These are phyloP conservation scores for Aspergillus quadricinctus DNA, from an alignment of 2,329 filamentous ascomycete genomes.

Conservation along the genomic window DNA sequence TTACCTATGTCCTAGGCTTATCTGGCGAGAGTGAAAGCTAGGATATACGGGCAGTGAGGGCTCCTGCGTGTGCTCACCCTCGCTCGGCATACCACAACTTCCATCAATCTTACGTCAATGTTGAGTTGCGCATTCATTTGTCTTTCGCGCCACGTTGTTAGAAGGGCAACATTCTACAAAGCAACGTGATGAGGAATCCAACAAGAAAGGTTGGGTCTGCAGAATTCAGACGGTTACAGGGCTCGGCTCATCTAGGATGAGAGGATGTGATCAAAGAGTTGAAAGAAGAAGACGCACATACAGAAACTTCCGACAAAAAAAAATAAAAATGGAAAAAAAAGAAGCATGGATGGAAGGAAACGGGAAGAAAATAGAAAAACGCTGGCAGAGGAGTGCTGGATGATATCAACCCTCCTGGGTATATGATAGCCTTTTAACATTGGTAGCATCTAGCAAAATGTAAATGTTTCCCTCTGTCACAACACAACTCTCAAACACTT, in stretches of 20 bases:
- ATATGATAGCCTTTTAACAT: conserved; percentile 1
- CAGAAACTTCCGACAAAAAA: not conserved
- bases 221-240: not conserved
- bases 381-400: conserved; percentile 22
- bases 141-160: not conserved
- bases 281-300: not conserved
- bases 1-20: not conserved
- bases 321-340: conserved; percentile 8
- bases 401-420: conserved; percentile 6
- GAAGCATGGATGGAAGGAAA: conserved; percentile 11
- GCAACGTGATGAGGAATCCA: not conserved
- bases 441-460: conserved; percentile 27
- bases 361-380: conserved; percentile 4
- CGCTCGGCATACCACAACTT: conserved; percentile 1
- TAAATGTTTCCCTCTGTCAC: conserved; percentile 22
- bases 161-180: not conserved
- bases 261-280: not conserved
- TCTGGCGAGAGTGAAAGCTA: not conserved
- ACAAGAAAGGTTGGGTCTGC: not conserved
- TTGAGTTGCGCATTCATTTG: not conserved
- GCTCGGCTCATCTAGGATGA: not conserved
- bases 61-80: not conserved
- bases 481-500: not conserved
- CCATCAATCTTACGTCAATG: not conserved
- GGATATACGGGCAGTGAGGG: not conserved